A percentile compares a stretch with the other conserved stretches of the same genome.
These are phyloP conservation scores for Setomelanomma holmii DNA, from an alignment of 2,329 filamentous ascomycete genomes.

Conservation along the genomic window DNA sequence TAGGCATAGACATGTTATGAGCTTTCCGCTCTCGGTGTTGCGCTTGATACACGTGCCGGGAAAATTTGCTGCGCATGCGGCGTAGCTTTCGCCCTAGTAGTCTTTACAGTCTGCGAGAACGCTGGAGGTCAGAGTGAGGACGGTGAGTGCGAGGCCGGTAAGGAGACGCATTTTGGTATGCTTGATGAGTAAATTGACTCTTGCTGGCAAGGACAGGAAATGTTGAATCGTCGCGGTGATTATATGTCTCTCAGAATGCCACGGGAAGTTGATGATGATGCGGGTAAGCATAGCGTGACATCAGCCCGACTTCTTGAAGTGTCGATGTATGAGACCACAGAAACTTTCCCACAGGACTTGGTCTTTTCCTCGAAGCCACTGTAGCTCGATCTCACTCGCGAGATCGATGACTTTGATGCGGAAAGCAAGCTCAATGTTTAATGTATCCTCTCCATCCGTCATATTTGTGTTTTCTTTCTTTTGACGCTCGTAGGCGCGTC, in stretches of 20 bases:
- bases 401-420: constrained; percentile 45
- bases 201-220: too few species aligned
- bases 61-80: neutral
- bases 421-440: constrained; percentile 49
- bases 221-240: too few species aligned
- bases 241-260: too few species aligned
- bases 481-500: constrained; percentile 61
- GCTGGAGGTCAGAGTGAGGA: neutral
- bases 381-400: constrained; percentile 53
- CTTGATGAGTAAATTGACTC: too few species aligned
- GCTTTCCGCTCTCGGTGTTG: too few species aligned
- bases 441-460: constrained; percentile 20
- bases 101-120: neutral
- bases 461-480: constrained; percentile 32
- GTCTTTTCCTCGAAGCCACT: constrained; percentile 81
- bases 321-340: constrained; percentile 66
- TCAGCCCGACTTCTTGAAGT: constrained; percentile 26
- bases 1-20: too few species aligned
- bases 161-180: neutral
- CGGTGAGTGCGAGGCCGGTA: neutral
- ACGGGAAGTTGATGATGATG: too few species aligned
- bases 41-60: neutral
- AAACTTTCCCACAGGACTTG: constrained; percentile 84
- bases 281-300: too few species aligned
- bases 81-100: neutral